Evolutionary conservation across 371 early-diverging fungal genomes (phyloP), one percentile per base, ranked within the genome.

Genomic region (Funneliformis caledonium): DNA sequence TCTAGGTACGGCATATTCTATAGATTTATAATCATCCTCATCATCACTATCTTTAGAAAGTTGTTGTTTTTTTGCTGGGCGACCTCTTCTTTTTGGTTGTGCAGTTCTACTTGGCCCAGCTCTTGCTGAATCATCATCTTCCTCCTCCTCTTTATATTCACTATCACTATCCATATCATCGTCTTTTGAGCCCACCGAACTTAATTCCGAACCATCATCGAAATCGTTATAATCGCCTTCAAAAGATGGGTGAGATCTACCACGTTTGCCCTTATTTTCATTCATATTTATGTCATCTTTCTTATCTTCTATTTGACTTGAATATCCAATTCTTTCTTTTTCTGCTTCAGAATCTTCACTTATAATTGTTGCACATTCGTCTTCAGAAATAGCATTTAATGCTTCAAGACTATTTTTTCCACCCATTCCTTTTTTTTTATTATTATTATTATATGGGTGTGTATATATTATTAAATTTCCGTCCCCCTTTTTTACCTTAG

Each of bases 81-180:
- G 47, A 50, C 72, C 72, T 22, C 64, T 22, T 64, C 33, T 64
- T 64, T 64, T 64, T 64, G 64, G 64, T 64, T 64, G 64, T 12
- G 64, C 22, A 64, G 22, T 64, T 33, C 33, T 64, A 64, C 64
- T 64, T 31, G 22, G 22, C 4, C 64, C 33, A 31, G 64, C 33
- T 14, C 64, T 64, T 31, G 22, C 33, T 31, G 10, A 22, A 64
- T 64, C 64, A 33, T 64, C 64, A 64, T 64, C 64, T 12, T 64
- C 64, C 11, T 64, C 64, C 12, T 64, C 64, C 22, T 26, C 14
- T 31, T 64, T 33, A 64, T 64, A 64, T 31, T 64, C 64, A 64
- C 64, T 64, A 14, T 26, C 11, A 64, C 64, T 64, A 64, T 64
- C 64, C 22, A 31, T 11, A 64, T 64, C 64, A 64, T 64, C 64